phyloP scores from a whole-genome alignment of 208 protist species.

The Polymyxa betae region DNA sequence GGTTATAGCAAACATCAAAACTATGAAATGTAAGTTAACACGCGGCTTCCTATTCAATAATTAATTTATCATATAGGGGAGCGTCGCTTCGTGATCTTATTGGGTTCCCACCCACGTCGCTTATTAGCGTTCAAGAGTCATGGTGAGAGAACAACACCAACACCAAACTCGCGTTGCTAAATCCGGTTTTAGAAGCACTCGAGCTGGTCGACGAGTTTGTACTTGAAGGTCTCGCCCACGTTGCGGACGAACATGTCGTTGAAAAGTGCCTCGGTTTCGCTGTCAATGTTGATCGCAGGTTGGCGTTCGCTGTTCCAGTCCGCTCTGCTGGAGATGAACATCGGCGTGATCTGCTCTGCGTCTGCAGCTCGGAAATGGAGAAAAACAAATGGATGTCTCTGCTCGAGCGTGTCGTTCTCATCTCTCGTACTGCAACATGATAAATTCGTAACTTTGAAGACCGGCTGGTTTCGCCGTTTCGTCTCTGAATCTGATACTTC shows the following conservation, averaged over 20 bases:
- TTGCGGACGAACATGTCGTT: neutral
- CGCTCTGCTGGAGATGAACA: neutral
- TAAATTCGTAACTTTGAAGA: no score
- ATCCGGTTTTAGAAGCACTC: neutral
- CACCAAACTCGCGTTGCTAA: no score
- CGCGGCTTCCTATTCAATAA: neutral
- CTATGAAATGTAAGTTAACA: neutral
- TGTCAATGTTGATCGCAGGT: neutral
- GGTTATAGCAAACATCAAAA: neutral
- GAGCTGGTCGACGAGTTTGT: neutral
- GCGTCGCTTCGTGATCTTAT: neutral
- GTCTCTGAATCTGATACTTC: no score
- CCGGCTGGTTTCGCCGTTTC: no score
- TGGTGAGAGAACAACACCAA: no score
- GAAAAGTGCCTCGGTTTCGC: slow-evolving; percentile 28
- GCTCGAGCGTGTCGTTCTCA: neutral
- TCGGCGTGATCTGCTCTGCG: neutral
- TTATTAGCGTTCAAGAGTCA: neutral
- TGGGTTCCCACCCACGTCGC: slow-evolving; percentile 6
- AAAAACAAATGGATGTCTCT: slow-evolving; percentile 31
- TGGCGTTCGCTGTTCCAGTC: slow-evolving; percentile 2
- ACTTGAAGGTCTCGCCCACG: neutral
- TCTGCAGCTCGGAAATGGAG: neutral
- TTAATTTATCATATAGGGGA: neutral
- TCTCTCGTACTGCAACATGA: neutral